Base-by-base conservation (phyloP, 2,329 filamentous ascomycete species). In the Penicillium brasilianum region DNA sequence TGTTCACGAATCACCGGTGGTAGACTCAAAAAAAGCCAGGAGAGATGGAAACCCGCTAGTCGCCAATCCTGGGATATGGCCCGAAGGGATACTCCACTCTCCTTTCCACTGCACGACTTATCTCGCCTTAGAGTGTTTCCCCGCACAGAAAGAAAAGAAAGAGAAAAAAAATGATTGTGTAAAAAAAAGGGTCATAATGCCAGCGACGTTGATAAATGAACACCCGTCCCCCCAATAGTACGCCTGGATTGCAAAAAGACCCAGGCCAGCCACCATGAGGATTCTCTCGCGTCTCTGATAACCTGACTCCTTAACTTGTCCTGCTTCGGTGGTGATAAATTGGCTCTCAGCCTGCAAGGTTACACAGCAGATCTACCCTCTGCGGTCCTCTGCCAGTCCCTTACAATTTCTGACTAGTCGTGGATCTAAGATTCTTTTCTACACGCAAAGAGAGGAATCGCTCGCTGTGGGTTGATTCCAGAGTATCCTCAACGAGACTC, bases 231-330 rank as follows among this genome's bases (percentile, higher is more conserved):
- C 50, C 60, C 57, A 59, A 57, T 57, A 44, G 20, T 43, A 44
- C 18, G n/a, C 32, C 34, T 18, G 54, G 55, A 63, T 55, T 53
- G 60, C 44, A n/a, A 36, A 36, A 28, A 43, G 25, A 37, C 39
- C 54, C 46, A 60, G 54, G 44, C 58, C 54, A 59, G 57, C 60
- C 57, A 60, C 54, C 32, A 57, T 57, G 61, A n/a, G 37, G 32
- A n/a, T 32, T 39, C 36, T 36, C 36, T 20, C 32, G 44, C n/a
- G 18, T 20, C 28, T 48, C 32, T 60, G 58, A 63, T 63, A 63
- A 58, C 44, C 49, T 28, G 30, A 10, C 20, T 5, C 43, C 36
- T 11, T 32, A 16, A 28, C 44, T 11, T n/a, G 13, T n/a, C 49
- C 55, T 49, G 25, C 10, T 4, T 39, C 22, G 34, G 46, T 18